Evolutionary conservation across 2,329 filamentous ascomycete species (phyloP).

Genomic region (Sporothrix brunneoviolacea): DNA sequence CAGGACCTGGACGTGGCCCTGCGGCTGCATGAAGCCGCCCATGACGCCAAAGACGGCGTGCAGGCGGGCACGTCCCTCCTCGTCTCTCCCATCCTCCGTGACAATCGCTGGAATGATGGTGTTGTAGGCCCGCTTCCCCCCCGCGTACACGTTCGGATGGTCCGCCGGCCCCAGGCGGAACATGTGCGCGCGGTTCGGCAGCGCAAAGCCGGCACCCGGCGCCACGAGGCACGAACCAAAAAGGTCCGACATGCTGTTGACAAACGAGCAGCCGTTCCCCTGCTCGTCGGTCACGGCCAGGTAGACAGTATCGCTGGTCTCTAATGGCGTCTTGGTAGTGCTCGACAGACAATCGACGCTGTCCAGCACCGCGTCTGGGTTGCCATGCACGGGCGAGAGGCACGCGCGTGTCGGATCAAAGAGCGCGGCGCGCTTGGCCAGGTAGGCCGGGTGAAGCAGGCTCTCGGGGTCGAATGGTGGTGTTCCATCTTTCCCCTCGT

Average conservation of each 20-base stretch:
- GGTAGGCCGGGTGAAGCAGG: conserved; percentile 64
- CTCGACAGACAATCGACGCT: neutral
- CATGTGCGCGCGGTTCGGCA: conserved; percentile 85
- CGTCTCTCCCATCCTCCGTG: conserved; percentile 55
- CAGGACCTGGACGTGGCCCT: conserved; percentile 87
- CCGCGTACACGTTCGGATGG: conserved; percentile 74
- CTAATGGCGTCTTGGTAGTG: neutral
- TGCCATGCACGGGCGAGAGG: conserved; percentile 36
- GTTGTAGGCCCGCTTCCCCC: conserved; percentile 83
- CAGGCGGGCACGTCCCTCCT: conserved; percentile 36
- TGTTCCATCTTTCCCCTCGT: conserved; percentile 58
- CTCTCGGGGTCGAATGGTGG: conserved; percentile 5
- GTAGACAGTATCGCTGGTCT: conserved; percentile 84
- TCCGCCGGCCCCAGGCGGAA: conserved; percentile 59
- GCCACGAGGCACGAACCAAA: conserved; percentile 85
- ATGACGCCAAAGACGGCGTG: conserved; percentile 60
- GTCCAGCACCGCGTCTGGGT: neutral
- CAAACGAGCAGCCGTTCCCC: conserved; percentile 88
- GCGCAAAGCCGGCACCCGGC: conserved; percentile 76
- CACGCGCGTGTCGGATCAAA: conserved; percentile 56
- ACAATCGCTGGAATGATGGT: conserved; percentile 91
- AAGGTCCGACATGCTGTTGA: conserved; percentile 85
- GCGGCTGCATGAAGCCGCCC: conserved; percentile 96
- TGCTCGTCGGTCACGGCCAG: conserved; percentile 74
- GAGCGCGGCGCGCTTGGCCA: conserved; percentile 58